A percentile compares a stretch with the other conserved stretches of the same genome.
These are phyloP conservation scores for Bipolaris bicolor DNA, from an alignment of 2,329 filamentous ascomycete genomes.

Conservation along the genomic window DNA sequence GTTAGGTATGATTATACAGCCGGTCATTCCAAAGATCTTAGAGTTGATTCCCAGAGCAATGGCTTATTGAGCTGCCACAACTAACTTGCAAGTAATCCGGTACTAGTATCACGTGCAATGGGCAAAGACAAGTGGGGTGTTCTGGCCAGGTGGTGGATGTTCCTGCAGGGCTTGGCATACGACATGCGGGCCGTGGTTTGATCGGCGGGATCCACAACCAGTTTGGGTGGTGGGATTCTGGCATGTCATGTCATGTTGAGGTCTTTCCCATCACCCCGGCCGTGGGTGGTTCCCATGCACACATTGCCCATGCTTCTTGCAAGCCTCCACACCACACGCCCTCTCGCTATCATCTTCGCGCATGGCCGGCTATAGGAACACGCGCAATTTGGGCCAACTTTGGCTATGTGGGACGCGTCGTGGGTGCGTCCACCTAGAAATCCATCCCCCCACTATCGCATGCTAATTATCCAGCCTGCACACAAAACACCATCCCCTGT, in stretches of 20 bases:
- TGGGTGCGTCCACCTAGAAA: constrained; percentile 18
- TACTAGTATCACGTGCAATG: background rate
- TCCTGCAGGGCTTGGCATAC: constrained; percentile 33
- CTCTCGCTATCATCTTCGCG: constrained; percentile 2
- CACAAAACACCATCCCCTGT: constrained; percentile 22
- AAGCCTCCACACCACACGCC: constrained; percentile 1
- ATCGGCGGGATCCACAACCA: constrained; percentile 27
- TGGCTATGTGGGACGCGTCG: constrained; percentile 40
- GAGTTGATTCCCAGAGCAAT: constrained; percentile 3
- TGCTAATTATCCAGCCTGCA: constrained; percentile 33
- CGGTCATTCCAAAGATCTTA: background rate
- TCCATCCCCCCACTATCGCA: background rate
- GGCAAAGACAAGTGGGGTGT: constrained; percentile 1
- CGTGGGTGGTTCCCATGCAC: constrained; percentile 18
- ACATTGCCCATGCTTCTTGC: constrained; percentile 2
- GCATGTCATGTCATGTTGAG: constrained; percentile 37
- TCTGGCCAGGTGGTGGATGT: constrained; percentile 9
- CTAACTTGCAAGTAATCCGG: too few relatives aligned
- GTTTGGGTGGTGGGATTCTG: constrained; percentile 20
- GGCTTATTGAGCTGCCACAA: too few relatives aligned
- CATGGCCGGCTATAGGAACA: constrained; percentile 37
- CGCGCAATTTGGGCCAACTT: constrained; percentile 33
- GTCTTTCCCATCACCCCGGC: constrained; percentile 31
- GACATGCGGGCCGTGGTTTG: constrained; percentile 19
- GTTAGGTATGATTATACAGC: background rate